Evolutionary conservation across 768 basidiomycete genomes (phyloP), one percentile per base, ranked within the genome.

Genomic region (Hygrophoropsis aurantiaca): DNA sequence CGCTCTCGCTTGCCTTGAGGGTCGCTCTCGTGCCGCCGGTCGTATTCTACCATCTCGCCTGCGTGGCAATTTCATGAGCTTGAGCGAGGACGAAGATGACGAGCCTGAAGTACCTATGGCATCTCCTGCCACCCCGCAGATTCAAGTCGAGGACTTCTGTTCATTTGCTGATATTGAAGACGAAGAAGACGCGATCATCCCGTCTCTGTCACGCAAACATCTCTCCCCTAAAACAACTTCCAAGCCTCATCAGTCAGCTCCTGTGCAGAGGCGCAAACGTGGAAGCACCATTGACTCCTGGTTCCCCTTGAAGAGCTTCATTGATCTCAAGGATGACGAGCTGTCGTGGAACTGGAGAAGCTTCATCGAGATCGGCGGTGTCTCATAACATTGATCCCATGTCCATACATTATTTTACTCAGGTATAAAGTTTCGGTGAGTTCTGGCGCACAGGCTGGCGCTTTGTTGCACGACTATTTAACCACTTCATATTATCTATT

Each of bases 1-100:
- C 19, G 85, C 85, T 0, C 77, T 87, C 6, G 84, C 83, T 0
- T 70, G 77, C 21, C 75, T 87, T 20, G 85, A 87, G 53, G 85
- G 85, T 13, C 75, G 77, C 25, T 62, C 60, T 1, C 51, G 58
- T 24, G 55, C 50, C 5, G 59, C 49, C 24, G 48, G 52, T 47
- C 62, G 61, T 18, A 47, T 57, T 5, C 40, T 58, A 1, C 41
- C 56, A 23, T n/a, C 52, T 47, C 36, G 32, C 44, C 45, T 49
- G 11, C 61, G 67, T 40, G 57, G 61, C 23, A 84, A 84, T 59
- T 85, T 85, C 54, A 85, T 85, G 79, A 80, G 71, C 67, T 78
- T 84, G 74, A 77, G 71, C 42, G 84, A 86, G 53, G 82, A 85
- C 50, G 83, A 83, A 19, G 77, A 77, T 40, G 77, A 75, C 4